Base-by-base conservation (phyloP, 257 asterid genomes). In the Nicotiana knightiana region DNA sequence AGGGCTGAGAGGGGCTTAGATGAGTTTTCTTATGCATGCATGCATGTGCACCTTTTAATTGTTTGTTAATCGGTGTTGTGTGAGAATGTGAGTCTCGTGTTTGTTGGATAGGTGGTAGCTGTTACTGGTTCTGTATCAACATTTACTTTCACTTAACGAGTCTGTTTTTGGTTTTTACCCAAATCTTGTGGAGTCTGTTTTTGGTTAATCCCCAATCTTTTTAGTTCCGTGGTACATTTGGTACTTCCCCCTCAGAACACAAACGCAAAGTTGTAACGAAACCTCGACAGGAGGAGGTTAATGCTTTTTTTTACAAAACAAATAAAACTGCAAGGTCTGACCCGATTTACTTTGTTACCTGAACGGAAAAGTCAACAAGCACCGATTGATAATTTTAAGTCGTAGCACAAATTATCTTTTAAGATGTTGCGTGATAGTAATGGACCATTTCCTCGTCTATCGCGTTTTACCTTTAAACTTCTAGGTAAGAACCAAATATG, bases 1-100 rank as follows among this genome's bases (percentile, higher is more conserved):
- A 75, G 85, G 88, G 88, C 5, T 33, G 51, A 15, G 43, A 12
- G n/a, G 18, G 21, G 30, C 57, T 21, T 24, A 53, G 5, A 53
- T 10, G 15, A 53, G 57, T 5, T 30, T 13, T 13, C 16, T 15
- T 65, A 24, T 71, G 21, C 21, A 21, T 11, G 59, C 10, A 43
- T 21, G 78, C n/a, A 75, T 24, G 13, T 26, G 15, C 16, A 13
- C 24, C 39, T 46, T 71, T 46, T 24, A 43, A 46, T 71, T 4
- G 24, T 71, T 71, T 46, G 39, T 24, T 61, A 21, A 61, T 61
- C 33, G 7, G 10, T 26, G 12, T 28, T 28, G 63, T 73, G 7
- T 48, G 79, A 46, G 61, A 48, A 24, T 73, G 43, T 11, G 39
- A 28, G 68, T 63, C 9, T 62, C 4, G 68, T 63, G 18, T 64